phyloP scores from a whole-genome alignment of 768 basidiomycete species.

The Lanmaoa pseudosensibilis region DNA sequence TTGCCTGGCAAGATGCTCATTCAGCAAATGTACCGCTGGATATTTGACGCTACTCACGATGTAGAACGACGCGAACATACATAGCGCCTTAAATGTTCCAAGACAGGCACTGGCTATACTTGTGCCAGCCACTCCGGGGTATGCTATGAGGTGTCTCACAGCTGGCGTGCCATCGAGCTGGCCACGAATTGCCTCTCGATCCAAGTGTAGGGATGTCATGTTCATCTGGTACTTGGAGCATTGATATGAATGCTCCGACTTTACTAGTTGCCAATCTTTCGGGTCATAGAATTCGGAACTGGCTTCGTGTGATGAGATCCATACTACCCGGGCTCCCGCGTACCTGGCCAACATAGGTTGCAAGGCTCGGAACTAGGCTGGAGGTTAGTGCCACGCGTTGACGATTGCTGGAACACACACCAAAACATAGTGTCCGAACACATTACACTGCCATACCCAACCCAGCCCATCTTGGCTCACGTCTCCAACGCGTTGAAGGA shows the following conservation, averaged over 20 bases:
- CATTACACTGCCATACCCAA: constrained; percentile 81
- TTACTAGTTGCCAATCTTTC: constrained; percentile 71
- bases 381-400: constrained; percentile 4
- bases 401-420: constrained; percentile 42
- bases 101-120: constrained; percentile 54
- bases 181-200: constrained; percentile 40
- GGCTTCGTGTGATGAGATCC: constrained; percentile 76
- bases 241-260: constrained; percentile 65
- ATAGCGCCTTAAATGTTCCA: constrained; percentile 42
- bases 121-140: constrained; percentile 71
- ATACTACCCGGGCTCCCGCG: constrained; percentile 57
- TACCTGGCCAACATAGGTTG: constrained; percentile 52
- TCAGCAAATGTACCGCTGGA: constrained; percentile 1
- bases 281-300: constrained; percentile 52
- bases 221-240: constrained; percentile 77
- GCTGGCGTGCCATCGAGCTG: constrained; percentile 13
- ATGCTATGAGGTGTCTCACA: constrained; percentile 55
- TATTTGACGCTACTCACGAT: constrained; percentile 46
- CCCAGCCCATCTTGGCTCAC: constrained; percentile 70
- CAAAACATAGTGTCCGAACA: constrained; percentile 78
- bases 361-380: constrained; percentile 59
- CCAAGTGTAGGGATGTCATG: constrained; percentile 57
- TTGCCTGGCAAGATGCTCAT: constrained; percentile 47
- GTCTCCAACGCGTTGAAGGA: constrained; percentile 58
- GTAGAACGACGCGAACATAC: constrained; percentile 61